These are phyloP conservation scores for Ustilago cynodontis DNA, from an alignment of 1,284 basidiomycete species.

Conservation along the genomic window DNA sequence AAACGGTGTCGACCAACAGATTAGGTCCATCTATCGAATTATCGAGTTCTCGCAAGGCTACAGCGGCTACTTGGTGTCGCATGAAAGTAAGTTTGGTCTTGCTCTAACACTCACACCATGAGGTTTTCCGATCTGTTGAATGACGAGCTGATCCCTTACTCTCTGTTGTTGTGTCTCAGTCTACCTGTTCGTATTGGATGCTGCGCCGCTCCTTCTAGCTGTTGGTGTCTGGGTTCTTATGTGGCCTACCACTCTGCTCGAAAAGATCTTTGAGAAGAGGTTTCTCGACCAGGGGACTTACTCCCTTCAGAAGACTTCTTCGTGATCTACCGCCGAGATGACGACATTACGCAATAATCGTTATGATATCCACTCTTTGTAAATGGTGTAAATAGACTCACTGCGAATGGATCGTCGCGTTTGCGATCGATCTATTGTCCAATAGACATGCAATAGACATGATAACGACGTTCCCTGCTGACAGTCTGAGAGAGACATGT, in stretches of 20 bases:
- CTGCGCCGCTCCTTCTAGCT: slow-evolving; percentile 49
- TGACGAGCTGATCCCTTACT: not conserved
- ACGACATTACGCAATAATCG: too few relatives aligned
- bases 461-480: too few relatives aligned
- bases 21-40: slow-evolving; percentile 55
- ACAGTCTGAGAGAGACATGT: too few relatives aligned
- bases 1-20: slow-evolving; percentile 5
- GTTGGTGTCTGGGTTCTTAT: slow-evolving; percentile 48
- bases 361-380: too few relatives aligned
- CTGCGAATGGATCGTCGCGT: not conserved
- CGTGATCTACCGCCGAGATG: not conserved
- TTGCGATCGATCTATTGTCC: not conserved
- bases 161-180: slow-evolving; percentile 10
- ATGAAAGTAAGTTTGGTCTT: slow-evolving; percentile 39
- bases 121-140: not conserved
- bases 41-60: slow-evolving; percentile 57
- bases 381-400: not conserved
- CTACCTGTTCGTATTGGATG: slow-evolving; percentile 53
- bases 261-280: slow-evolving; percentile 29
- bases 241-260: slow-evolving; percentile 49
- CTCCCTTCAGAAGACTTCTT: slow-evolving; percentile 14
- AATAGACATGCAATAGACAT: not conserved
- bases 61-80: slow-evolving; percentile 44
- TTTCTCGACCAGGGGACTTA: slow-evolving; percentile 5
- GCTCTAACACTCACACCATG: too few relatives aligned